These are phyloP conservation scores for Amanita pseudoporphyria DNA, from an alignment of 768 basidiomycete genomes.

Conservation along the genomic window DNA sequence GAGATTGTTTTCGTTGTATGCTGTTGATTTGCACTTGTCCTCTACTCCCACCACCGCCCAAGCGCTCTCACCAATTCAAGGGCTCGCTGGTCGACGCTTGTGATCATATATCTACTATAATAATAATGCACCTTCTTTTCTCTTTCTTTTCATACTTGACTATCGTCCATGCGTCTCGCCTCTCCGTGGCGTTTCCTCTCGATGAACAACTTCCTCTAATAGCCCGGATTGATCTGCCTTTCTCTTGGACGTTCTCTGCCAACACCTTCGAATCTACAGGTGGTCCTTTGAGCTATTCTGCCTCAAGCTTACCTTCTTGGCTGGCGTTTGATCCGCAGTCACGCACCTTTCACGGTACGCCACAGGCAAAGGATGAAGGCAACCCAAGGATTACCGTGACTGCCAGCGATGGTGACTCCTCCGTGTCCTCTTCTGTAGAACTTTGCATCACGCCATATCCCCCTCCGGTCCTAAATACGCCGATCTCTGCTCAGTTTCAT, in stretches of 20 bases:
- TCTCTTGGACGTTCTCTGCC: slow-evolving; percentile 58
- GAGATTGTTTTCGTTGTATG: neutral
- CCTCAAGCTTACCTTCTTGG: slow-evolving; percentile 63
- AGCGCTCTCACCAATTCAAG: no score
- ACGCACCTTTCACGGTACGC: slow-evolving; percentile 61
- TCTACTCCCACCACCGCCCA: neutral
- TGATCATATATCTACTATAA: neutral
- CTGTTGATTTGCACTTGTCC: neutral
- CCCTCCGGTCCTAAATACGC: slow-evolving; percentile 41
- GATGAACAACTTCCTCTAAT: slow-evolving; percentile 70
- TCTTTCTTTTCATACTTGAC: neutral
- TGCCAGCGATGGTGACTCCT: slow-evolving; percentile 44
- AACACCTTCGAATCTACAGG: slow-evolving; percentile 51
- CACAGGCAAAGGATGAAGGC: slow-evolving; percentile 53
- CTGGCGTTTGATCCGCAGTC: slow-evolving; percentile 56
- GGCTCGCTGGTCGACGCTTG: slow-evolving; percentile 7
- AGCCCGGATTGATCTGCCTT: slow-evolving; percentile 56
- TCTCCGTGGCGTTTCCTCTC: slow-evolving; percentile 45
- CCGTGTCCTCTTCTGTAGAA: slow-evolving; percentile 41
- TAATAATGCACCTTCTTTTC: slow-evolving; percentile 8
- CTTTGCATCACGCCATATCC: slow-evolving; percentile 48
- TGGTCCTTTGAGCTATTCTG: slow-evolving; percentile 39
- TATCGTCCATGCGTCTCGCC: neutral
- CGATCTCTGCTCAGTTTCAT: slow-evolving; percentile 54
- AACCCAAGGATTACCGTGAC: slow-evolving; percentile 49